phyloP scores from a whole-genome alignment of 2,329 filamentous ascomycete species.

The Ascochyta lentis region DNA sequence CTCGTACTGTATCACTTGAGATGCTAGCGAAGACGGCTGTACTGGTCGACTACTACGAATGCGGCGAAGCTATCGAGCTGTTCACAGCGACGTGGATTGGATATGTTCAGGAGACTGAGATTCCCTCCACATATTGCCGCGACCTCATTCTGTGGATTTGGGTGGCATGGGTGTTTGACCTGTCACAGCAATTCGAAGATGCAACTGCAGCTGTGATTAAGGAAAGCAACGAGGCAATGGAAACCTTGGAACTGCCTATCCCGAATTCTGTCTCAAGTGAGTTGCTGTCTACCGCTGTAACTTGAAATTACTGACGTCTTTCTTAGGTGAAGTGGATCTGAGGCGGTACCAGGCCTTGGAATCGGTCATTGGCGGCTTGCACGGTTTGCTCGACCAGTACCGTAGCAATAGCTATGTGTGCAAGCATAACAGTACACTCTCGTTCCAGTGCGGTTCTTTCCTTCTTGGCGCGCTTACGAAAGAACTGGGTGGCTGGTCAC shows the following conservation, averaged over 20 bases:
- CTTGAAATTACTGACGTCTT: neutral
- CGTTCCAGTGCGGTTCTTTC: neutral
- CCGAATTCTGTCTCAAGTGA: neutral
- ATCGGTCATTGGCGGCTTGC: slow-evolving; percentile 2
- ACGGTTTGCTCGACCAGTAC: slow-evolving; percentile 11
- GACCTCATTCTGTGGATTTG: slow-evolving; percentile 33
- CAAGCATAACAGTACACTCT: neutral
- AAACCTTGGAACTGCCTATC: slow-evolving; percentile 15
- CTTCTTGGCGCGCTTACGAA: neutral
- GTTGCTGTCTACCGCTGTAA: neutral
- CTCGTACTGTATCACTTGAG: slow-evolving; percentile 49
- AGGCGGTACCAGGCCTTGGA: slow-evolving; percentile 5
- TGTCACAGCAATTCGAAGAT: slow-evolving; percentile 16
- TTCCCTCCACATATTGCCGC: slow-evolving; percentile 21
- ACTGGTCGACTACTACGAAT: slow-evolving; percentile 54
- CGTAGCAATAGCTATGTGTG: neutral
- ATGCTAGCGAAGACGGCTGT: slow-evolving; percentile 54
- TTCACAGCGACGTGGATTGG: slow-evolving; percentile 53
- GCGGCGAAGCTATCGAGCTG: slow-evolving; percentile 52
- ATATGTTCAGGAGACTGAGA: slow-evolving; percentile 1
- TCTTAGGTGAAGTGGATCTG: slow-evolving; percentile 10
- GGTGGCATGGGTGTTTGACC: slow-evolving; percentile 24
- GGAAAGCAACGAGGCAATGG: neutral
- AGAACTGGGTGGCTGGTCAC: neutral
- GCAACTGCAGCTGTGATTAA: slow-evolving; percentile 18